A percentile compares a stretch with the other conserved stretches of the same genome.
Conservation (phyloP, 805 yeast species). For the Metschnikowia colocasiae region DNA sequence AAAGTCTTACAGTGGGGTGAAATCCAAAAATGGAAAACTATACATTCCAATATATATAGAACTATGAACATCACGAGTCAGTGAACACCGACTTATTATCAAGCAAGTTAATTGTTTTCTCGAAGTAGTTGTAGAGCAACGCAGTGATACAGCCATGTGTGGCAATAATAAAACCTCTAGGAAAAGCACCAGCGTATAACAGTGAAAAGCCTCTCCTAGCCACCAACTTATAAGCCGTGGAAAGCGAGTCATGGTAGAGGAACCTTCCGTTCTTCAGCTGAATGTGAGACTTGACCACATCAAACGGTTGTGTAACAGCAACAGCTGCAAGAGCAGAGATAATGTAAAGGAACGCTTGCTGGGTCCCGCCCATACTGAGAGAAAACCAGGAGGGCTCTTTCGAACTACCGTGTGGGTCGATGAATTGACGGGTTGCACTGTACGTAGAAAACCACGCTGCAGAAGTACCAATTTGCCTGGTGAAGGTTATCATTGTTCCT, state of each 20-base stretch:
- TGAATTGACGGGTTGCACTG: constrained; percentile 67
- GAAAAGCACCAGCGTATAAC: constrained; percentile 41
- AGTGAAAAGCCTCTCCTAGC: constrained; percentile 30
- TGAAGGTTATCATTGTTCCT: constrained; percentile 78
- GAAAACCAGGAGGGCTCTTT: constrained; percentile 42
- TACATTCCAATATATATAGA: constrained; percentile 50
- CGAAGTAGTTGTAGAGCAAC: constrained; percentile 56
- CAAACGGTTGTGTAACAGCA: constrained; percentile 80
- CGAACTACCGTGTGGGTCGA: constrained; percentile 46
- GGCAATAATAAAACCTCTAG: constrained; percentile 67
- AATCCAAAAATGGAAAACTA: constrained; percentile 49
- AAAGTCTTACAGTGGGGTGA: constrained; percentile 48
- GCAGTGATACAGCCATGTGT: constrained; percentile 69
- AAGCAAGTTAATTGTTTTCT: constrained; percentile 23
- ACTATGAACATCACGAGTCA: constrained; percentile 11
- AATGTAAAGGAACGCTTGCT: constrained; percentile 50
- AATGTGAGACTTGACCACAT: constrained; percentile 81
- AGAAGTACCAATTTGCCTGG: constrained; percentile 75
- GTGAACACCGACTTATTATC: constrained; percentile 18
- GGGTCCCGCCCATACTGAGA: constrained; percentile 37
- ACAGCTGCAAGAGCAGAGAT: constrained; percentile 72
- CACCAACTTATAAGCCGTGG: constrained; percentile 27
- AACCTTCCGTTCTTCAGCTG: constrained; percentile 68
- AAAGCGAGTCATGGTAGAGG: constrained; percentile 56
- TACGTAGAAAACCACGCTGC: constrained; percentile 82